These are phyloP conservation scores for Tylopilus sp. DNA, from an alignment of 768 basidiomycete genomes.

Conservation along the genomic window DNA sequence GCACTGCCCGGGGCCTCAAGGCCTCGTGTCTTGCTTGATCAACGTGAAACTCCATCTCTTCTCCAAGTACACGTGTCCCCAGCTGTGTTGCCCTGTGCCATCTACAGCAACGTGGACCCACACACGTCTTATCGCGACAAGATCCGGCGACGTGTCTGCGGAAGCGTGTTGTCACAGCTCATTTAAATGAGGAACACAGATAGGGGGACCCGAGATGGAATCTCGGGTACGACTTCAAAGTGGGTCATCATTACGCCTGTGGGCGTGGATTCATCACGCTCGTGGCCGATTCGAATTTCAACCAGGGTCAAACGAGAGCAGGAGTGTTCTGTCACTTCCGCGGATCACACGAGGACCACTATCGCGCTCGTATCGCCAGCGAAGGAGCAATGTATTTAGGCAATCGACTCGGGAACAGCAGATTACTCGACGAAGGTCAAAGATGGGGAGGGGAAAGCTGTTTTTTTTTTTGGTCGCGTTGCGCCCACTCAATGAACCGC, in stretches of 20 bases:
- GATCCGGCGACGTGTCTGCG: slow-evolving; percentile 10
- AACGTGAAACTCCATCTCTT: slow-evolving; percentile 6
- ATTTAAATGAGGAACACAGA: not conserved
- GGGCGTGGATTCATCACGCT: not conserved
- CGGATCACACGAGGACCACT: slow-evolving; percentile 2
- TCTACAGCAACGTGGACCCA: slow-evolving; percentile 23
- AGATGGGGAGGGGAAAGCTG: not conserved
- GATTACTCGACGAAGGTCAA: slow-evolving; percentile 10
- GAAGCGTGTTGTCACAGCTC: not conserved
- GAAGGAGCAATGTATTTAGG: slow-evolving; percentile 5
- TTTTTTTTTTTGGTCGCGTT: slow-evolving; percentile 3
- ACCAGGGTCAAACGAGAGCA: not conserved
- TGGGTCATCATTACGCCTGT: not conserved
- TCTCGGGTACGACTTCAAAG: not conserved
- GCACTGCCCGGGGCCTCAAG: not conserved
- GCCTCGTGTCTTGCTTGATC: slow-evolving; percentile 6
- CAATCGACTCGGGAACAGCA: slow-evolving; percentile 11
- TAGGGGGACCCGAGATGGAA: not conserved
- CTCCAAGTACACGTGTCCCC: not conserved
- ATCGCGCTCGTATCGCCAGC: slow-evolving; percentile 12
- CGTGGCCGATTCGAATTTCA: slow-evolving; percentile 1
- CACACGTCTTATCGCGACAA: slow-evolving; percentile 14
- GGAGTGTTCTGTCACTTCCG: slow-evolving; percentile 6
- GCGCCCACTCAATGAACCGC: slow-evolving; percentile 3
- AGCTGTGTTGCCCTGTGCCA: not conserved